Evolutionary conservation across 495 filamentous ascomycete genomes (phyloP), one percentile per base, ranked within the genome.

Genomic region (Hypomontagnella submonticulosa): DNA sequence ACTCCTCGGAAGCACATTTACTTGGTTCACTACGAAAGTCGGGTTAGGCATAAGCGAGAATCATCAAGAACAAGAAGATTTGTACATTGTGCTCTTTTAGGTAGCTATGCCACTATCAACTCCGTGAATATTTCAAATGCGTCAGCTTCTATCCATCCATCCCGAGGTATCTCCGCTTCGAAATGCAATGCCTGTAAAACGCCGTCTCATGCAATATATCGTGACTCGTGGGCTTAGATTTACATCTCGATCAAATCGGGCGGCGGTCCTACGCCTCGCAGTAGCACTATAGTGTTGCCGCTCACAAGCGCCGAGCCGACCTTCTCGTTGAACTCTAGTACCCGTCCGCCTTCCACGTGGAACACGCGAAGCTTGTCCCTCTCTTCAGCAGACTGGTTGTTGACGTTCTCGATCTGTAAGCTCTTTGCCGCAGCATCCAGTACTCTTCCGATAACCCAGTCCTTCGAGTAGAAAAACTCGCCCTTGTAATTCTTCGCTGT

Each of bases 371-470:
- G 69, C 71, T 86, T 86, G 30, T 90, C 89, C 76, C 90, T 87
- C 79, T 96, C 92, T 12, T 89, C 83, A 23, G 83, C 86, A 15
- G 82, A 88, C 56, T 91, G 83, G 73, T 97, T 97, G 71, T 97
- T 97, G 61, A 96, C 66, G 74, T 97, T 97, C 76, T 91, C 82
- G 36, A 97, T 87, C 72, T 90, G 88, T 57, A 97, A 73, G 62
- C 84, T 87, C 78, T 84, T 86, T 11, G 96, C 94, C 44, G 92
- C 96, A 33, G 90, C 89, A 73, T 99, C 95, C 55, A 99, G 79
- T 57, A 98, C 84, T 55, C 92, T 76, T 0, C 95, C 95, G 8
- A 97, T 88, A 48, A 89, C 93, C 93, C 92, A 98, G 32, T 93
- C 88, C 70, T 84, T 83, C 52, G 84, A 88, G 74, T 92, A 99